Base-by-base conservation (phyloP, 495 filamentous ascomycete genomes). In the Staphylotrichum tortipilum region DNA sequence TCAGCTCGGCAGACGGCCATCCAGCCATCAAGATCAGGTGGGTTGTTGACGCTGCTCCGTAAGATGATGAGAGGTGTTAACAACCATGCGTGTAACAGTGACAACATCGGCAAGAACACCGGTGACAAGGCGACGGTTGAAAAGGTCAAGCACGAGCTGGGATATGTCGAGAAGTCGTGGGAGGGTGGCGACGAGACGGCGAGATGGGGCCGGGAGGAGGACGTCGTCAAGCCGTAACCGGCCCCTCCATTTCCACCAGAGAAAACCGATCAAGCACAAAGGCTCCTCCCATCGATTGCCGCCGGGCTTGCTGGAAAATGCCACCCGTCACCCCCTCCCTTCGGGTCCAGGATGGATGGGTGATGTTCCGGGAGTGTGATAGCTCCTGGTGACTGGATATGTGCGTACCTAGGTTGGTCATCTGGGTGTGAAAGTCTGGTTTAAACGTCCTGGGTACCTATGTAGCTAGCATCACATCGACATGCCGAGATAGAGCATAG, bases 91-190 rank as follows among this genome's bases (percentile, higher is more conserved):
- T 1, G 1, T 31, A 6, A 17, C 22, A 70, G 91, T 56, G 92
- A 98, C 63, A 95, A 97, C 61, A 77, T 87, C 58, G 89, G 89
- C 35, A 98, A 98, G 75, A 97, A 97, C 53, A 97, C 89, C 0
- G 92, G 92, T 11, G 87, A 95, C 56, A 77, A 78, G 58, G 74
- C 70, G 24, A 89, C 82, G 9, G 85, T 98, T 3, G 76, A 79
- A 46, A 76, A 82, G 57, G 91, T 96, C 31, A 98, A 98, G 79
- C 70, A 78, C 58, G 72, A 79, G 47, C 68, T 98, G 10, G 88
- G 89, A 0, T 98, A 98, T 54, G 69, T 82, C 17, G 92, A 97
- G 66, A 84, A 84, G 60, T 65, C 74, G 1, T 97, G 91, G 90
- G 75, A 75, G 28, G 78, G 79, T 10, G 91, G 89, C 4, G 85